Conservation (phyloP, 768 basidiomycete genomes). For the Amanita phalloides region DNA sequence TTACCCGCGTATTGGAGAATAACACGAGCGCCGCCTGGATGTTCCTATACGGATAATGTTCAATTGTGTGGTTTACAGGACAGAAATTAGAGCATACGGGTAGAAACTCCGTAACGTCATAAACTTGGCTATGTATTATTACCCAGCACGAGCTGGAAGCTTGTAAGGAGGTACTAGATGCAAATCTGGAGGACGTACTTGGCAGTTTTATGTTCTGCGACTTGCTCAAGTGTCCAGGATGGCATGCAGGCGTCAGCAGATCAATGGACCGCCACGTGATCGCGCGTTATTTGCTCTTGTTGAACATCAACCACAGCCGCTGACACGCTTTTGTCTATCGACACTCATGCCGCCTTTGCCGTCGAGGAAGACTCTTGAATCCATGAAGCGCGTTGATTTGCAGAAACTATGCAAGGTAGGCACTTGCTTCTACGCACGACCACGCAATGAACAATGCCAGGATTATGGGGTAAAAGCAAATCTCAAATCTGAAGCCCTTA, state of each 20-base stretch:
- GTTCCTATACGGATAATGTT: slow-evolving; percentile 32
- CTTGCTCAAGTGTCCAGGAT: slow-evolving; percentile 41
- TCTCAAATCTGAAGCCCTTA: slow-evolving; percentile 70
- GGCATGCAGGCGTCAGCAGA: slow-evolving; percentile 18
- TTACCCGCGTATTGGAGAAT: slow-evolving; percentile 78
- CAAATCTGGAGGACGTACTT: slow-evolving; percentile 23
- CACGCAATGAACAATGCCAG: slow-evolving; percentile 21
- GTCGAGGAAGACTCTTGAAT: slow-evolving; percentile 29
- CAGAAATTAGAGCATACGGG: slow-evolving; percentile 23
- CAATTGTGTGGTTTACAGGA: not conserved
- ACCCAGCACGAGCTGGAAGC: slow-evolving; percentile 68
- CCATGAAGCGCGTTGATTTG: slow-evolving; percentile 34
- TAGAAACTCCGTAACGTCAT: slow-evolving; percentile 78
- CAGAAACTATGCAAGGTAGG: slow-evolving; percentile 67
- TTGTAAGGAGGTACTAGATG: not conserved
- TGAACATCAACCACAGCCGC: slow-evolving; percentile 33
- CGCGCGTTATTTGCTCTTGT: slow-evolving; percentile 45
- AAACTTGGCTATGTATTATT: slow-evolving; percentile 70
- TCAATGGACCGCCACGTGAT: slow-evolving; percentile 18
- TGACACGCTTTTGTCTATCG: slow-evolving; percentile 7
- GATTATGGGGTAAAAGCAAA: slow-evolving; percentile 77
- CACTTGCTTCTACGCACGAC: not conserved
- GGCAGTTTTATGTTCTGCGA: slow-evolving; percentile 46
- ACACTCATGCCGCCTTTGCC: slow-evolving; percentile 30
- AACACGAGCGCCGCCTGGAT: slow-evolving; percentile 75